Evolutionary conservation across 208 protist genomes (phyloP), one percentile per base, ranked within the genome.

Genomic region (Phytomonas sp.): DNA sequence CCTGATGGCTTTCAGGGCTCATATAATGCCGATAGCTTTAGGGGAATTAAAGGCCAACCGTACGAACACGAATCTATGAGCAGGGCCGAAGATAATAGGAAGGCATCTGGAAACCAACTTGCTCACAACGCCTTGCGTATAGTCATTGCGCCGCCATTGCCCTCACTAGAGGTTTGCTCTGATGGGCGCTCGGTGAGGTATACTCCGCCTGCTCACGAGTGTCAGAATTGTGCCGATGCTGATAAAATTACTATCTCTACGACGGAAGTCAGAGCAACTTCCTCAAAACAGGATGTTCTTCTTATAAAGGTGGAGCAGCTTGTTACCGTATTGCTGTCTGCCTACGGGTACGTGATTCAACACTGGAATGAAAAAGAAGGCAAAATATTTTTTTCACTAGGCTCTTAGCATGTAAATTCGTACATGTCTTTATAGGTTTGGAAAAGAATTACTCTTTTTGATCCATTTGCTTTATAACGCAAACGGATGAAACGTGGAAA

Each of bases 301-400:
- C 46, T 56, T 7, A 56, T 56, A 56, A 56, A 56, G 46, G 46
- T 93, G 40, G 88, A 89, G 40, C 78, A 90, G 70, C 74, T 91
- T 4, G 71, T 87, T 32, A 80, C 78, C n/a, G 77, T 81, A 32
- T 62, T 90, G 43, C 70, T 90, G 43, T 76, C 77, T 7, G 82
- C 78, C 8, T 90, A 91, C 68, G 83, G 83, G 30, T 91, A 88
- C 68, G 71, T 66, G 8, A 76, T 91, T n/a, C 78, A 89, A 73
- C 81, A 91, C 74, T 93, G 82, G 82, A 75, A 81, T 43, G 75
- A 84, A 26, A 34, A 67, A 9, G 78, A 83, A 26, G 84, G 87
- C 0, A 56, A 56, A 56, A 56, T 56, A 56, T 56, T 26, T 56
- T 56, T 56, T 26, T 26, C 46, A 20, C 78, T 77, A 36, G 81